Conservation (phyloP, 2,329 filamentous ascomycete species). For the Pezicula rhizophila region DNA sequence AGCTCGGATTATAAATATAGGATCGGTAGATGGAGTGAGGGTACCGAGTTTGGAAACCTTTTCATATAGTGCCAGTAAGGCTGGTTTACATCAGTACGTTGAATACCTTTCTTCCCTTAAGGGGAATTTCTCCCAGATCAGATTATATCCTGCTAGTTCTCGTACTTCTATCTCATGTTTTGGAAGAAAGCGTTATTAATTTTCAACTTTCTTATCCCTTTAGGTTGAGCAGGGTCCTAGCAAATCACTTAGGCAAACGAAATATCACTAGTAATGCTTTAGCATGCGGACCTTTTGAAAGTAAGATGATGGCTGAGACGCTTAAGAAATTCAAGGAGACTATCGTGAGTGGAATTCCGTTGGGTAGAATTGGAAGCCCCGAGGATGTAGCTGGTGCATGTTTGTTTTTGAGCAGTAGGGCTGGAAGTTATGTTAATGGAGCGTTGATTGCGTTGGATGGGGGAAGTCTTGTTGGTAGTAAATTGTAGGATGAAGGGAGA, state of each 20-base stretch:
- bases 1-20: constrained; percentile 58
- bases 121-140: too few relatives aligned
- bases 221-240: constrained; percentile 53
- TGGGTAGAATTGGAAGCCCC: constrained; percentile 60
- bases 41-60: constrained; percentile 54
- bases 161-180: too few relatives aligned
- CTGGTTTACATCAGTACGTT: constrained; percentile 49
- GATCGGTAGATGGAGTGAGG: constrained; percentile 55
- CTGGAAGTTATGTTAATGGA: constrained; percentile 61
- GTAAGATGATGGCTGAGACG: constrained; percentile 70
- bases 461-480: constrained; percentile 40
- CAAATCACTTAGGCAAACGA: constrained; percentile 52
- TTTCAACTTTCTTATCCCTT: too few relatives aligned
- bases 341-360: constrained; percentile 54
- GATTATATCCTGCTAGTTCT: too few relatives aligned
- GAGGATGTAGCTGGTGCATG: constrained; percentile 68
- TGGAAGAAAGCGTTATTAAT: too few relatives aligned
- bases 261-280: constrained; percentile 62
- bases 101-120: too few relatives aligned
- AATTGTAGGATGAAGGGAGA: constrained; percentile 31
- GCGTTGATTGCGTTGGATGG: constrained; percentile 59
- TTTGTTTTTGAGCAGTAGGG: constrained; percentile 61
- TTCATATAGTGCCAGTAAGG: constrained; percentile 57
- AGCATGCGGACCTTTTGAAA: constrained; percentile 66
- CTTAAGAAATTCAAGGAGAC: constrained; percentile 49